A percentile compares a stretch with the other conserved stretches of the same genome.
These are phyloP conservation scores for Cryptococcus wingfieldii DNA, from an alignment of 1,284 basidiomycete genomes.

Conservation along the genomic window DNA sequence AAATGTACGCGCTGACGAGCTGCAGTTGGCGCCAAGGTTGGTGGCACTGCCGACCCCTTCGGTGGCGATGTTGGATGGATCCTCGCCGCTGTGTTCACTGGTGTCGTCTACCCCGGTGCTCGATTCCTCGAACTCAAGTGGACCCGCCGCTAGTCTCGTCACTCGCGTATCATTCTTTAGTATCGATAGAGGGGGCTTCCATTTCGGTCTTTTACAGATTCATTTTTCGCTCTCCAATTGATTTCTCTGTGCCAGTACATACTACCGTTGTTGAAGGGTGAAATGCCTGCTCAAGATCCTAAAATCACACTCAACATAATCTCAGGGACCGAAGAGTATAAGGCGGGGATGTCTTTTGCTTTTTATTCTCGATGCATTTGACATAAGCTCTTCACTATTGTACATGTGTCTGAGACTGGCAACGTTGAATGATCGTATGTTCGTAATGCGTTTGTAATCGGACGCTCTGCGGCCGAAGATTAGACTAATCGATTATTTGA, in stretches of 20 bases:
- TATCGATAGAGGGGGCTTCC: neutral
- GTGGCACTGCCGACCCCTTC: constrained; percentile 16
- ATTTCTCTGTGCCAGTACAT: neutral
- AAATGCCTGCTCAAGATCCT: neutral
- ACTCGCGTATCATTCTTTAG: too few species aligned
- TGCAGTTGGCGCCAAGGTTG: constrained; percentile 19
- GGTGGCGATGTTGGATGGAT: constrained; percentile 39
- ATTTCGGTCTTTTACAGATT: neutral
- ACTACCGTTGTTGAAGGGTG: constrained; percentile 1
- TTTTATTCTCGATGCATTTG: neutral
- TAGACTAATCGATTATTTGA: too few species aligned
- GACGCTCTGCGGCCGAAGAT: neutral
- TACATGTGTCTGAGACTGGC: too few species aligned
- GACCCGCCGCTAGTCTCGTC: neutral
- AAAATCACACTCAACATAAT: neutral
- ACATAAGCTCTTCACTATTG: neutral
- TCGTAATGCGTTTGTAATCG: neutral
- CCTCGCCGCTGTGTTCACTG: constrained; percentile 27
- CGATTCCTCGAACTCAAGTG: constrained; percentile 35
- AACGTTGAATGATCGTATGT: too few species aligned
- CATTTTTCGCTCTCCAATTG: neutral
- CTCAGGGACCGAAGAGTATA: neutral
- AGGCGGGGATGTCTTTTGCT: neutral
- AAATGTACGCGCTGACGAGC: neutral
- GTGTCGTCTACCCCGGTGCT: constrained; percentile 35